Percentiles rank a stretch among this genome's conserved stretches.
These are phyloP conservation scores for Trichoderma hamatum DNA, from an alignment of 2,329 filamentous ascomycete species.

Conservation along the genomic window DNA sequence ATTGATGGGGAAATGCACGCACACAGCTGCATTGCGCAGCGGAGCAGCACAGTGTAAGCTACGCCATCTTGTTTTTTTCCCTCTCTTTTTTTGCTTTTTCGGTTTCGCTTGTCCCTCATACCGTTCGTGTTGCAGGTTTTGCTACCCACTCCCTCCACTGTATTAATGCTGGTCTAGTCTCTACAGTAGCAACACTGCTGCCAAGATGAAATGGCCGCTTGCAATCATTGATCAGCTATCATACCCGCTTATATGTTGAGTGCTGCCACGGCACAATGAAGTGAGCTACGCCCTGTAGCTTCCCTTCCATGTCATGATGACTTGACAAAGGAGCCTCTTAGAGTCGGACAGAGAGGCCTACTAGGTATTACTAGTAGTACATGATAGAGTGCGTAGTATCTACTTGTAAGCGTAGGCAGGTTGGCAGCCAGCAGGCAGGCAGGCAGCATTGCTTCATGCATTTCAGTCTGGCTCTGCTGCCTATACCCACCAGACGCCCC, in stretches of 20 bases:
- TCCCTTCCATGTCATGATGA: conserved; percentile 35
- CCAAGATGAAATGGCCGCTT: conserved; percentile 22
- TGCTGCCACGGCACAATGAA: conserved; percentile 30
- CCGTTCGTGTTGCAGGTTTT: conserved; percentile 16
- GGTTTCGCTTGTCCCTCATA: background rate
- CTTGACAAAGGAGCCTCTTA: conserved; percentile 21
- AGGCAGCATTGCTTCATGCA: conserved; percentile 43
- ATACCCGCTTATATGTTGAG: conserved; percentile 29
- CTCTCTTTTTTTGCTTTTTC: background rate
- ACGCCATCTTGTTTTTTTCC: background rate
- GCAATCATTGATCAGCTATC: conserved; percentile 30
- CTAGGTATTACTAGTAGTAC: no score
- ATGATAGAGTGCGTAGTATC: no score
- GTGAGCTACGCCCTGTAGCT: conserved; percentile 31
- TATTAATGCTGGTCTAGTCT: conserved; percentile 15
- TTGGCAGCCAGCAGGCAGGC: conserved; percentile 30
- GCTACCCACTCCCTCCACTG: conserved; percentile 32
- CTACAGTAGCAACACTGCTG: conserved; percentile 25
- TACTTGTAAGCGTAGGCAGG: background rate
- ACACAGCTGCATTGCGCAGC: conserved; percentile 26
- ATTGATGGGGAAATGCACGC: conserved; percentile 31
- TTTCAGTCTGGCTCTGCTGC: conserved; percentile 33
- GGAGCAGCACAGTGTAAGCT: conserved; percentile 16
- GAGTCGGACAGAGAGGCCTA: background rate
- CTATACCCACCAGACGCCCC: conserved; percentile 17